Conservation (phyloP, 2,329 filamentous ascomycete genomes). For the Aspergillus ochraceus region DNA sequence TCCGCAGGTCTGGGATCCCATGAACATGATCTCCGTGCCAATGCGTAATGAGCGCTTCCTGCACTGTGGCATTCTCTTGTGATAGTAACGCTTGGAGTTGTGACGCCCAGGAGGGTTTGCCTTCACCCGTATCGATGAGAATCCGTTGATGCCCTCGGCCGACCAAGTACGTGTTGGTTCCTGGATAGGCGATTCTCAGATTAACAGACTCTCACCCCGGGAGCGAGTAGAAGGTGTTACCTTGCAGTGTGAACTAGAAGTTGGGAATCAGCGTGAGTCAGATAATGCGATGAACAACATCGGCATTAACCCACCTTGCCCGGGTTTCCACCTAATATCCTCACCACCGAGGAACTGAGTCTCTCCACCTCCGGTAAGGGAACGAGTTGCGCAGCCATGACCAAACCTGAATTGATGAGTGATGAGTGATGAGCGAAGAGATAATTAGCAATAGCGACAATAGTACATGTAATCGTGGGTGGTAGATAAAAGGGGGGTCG, state of each 20-base stretch:
- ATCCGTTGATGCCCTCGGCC: constrained; percentile 72
- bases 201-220: background rate
- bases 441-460: background rate
- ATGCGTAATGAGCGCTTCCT: constrained; percentile 77
- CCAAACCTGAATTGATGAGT: background rate
- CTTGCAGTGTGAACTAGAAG: constrained; percentile 60
- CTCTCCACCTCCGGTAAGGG: constrained; percentile 72
- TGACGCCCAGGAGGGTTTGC: constrained; percentile 69
- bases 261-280: background rate
- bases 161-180: constrained; percentile 93
- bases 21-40: constrained; percentile 88
- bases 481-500: background rate
- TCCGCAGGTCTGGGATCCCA: constrained; percentile 69
- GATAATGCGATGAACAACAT: background rate
- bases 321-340: constrained; percentile 88
- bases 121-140: constrained; percentile 89
- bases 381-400: constrained; percentile 63
- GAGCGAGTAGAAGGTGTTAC: constrained; percentile 19
- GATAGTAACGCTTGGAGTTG: constrained; percentile 65
- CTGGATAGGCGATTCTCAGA: constrained; percentile 30
- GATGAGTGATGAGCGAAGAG: background rate
- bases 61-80: constrained; percentile 67
- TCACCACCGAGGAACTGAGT: constrained; percentile 73
- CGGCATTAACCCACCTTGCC: constrained; percentile 61
- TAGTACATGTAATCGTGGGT: background rate